Evolutionary conservation across 2,329 filamentous ascomycete species (phyloP).

Genomic region (Fusarium zealandicum): DNA sequence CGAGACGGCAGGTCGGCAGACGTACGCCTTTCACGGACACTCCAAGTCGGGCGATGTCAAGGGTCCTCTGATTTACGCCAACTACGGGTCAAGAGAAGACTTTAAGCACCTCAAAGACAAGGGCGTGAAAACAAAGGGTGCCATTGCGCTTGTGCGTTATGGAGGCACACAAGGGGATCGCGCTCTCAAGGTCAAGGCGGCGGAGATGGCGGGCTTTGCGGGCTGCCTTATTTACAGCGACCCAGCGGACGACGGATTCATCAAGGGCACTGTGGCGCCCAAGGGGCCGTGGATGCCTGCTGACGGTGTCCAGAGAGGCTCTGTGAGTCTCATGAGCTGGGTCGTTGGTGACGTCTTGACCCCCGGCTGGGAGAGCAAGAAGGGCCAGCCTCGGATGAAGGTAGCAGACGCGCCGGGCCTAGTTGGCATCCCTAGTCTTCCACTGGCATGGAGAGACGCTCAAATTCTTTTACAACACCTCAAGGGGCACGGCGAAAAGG

Average conservation of each 20-base stretch:
- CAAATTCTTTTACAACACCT: conserved; percentile 78
- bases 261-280: conserved; percentile 75
- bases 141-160: conserved; percentile 85
- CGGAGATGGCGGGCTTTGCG: conserved; percentile 82
- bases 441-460: conserved; percentile 88
- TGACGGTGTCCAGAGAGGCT: conserved; percentile 82
- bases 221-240: conserved; percentile 95
- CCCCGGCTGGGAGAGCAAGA: conserved; percentile 80
- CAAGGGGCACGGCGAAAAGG: conserved; percentile 74
- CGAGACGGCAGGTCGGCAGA: conserved; percentile 71
- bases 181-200: conserved; percentile 86
- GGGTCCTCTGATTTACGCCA: conserved; percentile 88
- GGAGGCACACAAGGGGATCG: conserved; percentile 76
- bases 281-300: conserved; percentile 80
- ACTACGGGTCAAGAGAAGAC: conserved; percentile 87
- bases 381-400: conserved; percentile 69
- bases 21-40: conserved; percentile 84
- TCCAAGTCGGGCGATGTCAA: conserved; percentile 86
- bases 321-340: conserved; percentile 82
- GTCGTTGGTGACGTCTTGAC: conserved; percentile 91
- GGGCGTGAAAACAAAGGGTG: conserved; percentile 76
- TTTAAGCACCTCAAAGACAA: conserved; percentile 75
- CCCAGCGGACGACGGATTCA: conserved; percentile 82
- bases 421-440: conserved; percentile 85
- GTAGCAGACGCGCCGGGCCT: conserved; percentile 76